phyloP scores from a whole-genome alignment of 495 filamentous ascomycete species.

The Xylaria sp. region DNA sequence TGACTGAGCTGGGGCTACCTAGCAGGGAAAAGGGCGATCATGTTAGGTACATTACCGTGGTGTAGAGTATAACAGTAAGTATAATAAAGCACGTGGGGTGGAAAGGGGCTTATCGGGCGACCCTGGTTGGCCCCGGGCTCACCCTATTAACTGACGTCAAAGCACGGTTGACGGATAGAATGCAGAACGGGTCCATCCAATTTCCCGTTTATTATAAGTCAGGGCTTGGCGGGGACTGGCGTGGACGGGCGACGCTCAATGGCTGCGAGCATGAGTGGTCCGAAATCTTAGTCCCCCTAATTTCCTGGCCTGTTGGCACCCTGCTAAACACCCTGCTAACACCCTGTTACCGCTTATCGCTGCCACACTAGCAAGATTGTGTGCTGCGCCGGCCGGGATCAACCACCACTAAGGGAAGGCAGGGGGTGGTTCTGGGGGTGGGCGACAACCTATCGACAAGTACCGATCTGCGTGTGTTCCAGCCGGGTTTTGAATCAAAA shows the following conservation, averaged over 20 bases:
- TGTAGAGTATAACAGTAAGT: neutral
- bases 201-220: constrained; percentile 25
- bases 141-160: constrained; percentile 9
- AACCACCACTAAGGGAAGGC: neutral
- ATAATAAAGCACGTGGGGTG: constrained; percentile 23
- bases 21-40: constrained; percentile 5
- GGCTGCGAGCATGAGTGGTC: constrained; percentile 13
- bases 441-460: constrained; percentile 12
- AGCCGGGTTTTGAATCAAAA: constrained; percentile 20
- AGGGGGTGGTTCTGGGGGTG: neutral
- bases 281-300: constrained; percentile 12
- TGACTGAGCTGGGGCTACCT: neutral
- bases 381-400: constrained; percentile 12
- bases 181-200: constrained; percentile 21
- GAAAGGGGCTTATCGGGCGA: constrained; percentile 28
- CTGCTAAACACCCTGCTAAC: too few relatives aligned
- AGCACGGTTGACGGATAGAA: constrained; percentile 13
- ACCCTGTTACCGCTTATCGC: constrained; percentile 8
- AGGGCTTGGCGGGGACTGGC: constrained; percentile 12
- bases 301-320: constrained; percentile 4
- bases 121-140: constrained; percentile 9
- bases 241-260: neutral
- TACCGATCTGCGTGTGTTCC: constrained; percentile 25
- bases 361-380: constrained; percentile 12
- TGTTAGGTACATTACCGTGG: neutral